Conservation (phyloP, 345 rosid genomes). For the Zanthoxylum bungeanum region DNA sequence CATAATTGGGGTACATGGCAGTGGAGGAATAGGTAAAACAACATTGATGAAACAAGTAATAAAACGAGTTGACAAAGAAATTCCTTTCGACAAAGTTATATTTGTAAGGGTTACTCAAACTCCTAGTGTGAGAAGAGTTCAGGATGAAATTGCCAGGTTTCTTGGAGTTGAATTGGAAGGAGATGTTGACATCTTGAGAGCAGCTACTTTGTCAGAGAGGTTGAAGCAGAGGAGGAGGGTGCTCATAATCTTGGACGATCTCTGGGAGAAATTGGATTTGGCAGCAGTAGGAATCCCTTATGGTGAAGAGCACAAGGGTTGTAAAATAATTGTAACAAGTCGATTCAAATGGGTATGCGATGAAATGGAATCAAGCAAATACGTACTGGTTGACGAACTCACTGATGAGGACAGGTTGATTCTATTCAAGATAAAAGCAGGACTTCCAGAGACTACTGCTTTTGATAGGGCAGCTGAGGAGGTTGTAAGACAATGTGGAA, state of each 20-base stretch:
- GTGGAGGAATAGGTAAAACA: not conserved
- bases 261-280: slow-evolving; percentile 21
- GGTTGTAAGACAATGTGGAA: slow-evolving; percentile 14
- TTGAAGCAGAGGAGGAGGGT: slow-evolving; percentile 2
- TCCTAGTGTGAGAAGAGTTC: slow-evolving; percentile 10
- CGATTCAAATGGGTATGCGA: not conserved
- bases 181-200: slow-evolving; percentile 9
- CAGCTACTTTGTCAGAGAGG: not conserved
- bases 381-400: slow-evolving; percentile 1
- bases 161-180: slow-evolving; percentile 11
- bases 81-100: slow-evolving; percentile 9
- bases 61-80: not conserved
- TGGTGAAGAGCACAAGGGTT: slow-evolving; percentile 8
- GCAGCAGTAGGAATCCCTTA: slow-evolving; percentile 21
- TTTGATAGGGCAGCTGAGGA: not conserved
- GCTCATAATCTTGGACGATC: slow-evolving; percentile 31
- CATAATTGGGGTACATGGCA: not conserved
- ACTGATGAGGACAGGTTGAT: slow-evolving; percentile 17
- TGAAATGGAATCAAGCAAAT: slow-evolving; percentile 5
- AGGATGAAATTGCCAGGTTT: slow-evolving; percentile 15
- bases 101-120: not conserved
- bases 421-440: slow-evolving; percentile 22
- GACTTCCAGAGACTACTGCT: not conserved
- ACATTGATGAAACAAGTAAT: slow-evolving; percentile 4
- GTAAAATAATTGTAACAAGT: slow-evolving; percentile 26